phyloP scores from a whole-genome alignment of 129 eudicot species.

The Pittosporum tobira region DNA sequence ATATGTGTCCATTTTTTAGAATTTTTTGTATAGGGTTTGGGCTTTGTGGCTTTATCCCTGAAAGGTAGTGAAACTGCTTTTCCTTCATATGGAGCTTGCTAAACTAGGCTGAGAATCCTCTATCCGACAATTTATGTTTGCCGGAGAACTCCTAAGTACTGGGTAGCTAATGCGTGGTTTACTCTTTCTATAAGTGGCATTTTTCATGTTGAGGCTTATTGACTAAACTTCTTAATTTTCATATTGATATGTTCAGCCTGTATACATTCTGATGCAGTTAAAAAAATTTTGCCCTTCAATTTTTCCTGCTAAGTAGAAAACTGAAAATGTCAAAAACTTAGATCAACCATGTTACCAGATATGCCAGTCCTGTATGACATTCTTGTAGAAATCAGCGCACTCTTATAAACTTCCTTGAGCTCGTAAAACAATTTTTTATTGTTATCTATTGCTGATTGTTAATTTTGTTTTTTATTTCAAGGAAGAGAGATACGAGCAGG shows the following conservation, averaged over 20 bases:
- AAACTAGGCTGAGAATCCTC: neutral
- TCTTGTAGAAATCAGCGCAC: neutral
- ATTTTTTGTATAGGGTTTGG: neutral
- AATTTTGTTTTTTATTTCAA: slow-evolving; percentile 18
- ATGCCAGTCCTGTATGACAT: neutral
- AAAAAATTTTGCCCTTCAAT: neutral
- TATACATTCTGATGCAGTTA: neutral
- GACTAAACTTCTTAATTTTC: neutral
- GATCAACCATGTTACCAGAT: neutral
- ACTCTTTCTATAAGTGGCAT: neutral
- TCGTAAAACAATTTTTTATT: neutral
- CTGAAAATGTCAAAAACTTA: neutral
- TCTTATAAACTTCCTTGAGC: neutral
- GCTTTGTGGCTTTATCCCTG: neutral
- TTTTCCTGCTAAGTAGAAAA: neutral
- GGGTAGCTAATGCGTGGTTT: neutral
- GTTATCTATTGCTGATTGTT: neutral
- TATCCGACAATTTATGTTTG: neutral
- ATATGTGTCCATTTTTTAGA: neutral
- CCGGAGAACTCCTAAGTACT: neutral
- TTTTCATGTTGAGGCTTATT: neutral
- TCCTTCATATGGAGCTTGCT: neutral
- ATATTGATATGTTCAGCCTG: too few species aligned
- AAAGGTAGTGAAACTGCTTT: neutral
- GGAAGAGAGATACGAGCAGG: slow-evolving; percentile 78